These are phyloP conservation scores for Ampelocalamus luodianensis DNA, from an alignment of 176 grass and related monocot genomes.

Conservation along the genomic window DNA sequence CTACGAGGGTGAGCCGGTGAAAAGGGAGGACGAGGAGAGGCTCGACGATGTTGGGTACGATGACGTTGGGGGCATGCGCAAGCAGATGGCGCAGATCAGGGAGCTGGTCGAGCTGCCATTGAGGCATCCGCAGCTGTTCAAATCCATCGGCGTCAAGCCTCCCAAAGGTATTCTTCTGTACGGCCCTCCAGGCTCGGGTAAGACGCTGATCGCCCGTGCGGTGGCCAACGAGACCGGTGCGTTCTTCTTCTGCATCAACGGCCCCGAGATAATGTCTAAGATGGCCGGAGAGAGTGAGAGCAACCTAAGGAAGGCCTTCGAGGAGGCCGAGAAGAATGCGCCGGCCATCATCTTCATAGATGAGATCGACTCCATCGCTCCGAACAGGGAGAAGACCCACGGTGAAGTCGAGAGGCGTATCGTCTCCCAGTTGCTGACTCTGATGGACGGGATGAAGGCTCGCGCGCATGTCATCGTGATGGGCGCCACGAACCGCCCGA, in stretches of 20 bases:
- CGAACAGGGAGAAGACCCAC: conserved; percentile 64
- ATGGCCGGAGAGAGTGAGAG: conserved; percentile 67
- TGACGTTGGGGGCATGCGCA: conserved; percentile 72
- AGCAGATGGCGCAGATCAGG: conserved; percentile 41
- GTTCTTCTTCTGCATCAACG: conserved; percentile 66
- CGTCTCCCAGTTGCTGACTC: conserved; percentile 62
- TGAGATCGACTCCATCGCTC: conserved; percentile 62
- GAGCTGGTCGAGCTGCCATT: conserved; percentile 66
- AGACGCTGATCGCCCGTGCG: conserved; percentile 59
- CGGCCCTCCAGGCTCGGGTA: conserved; percentile 60
- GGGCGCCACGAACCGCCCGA: conserved; percentile 64
- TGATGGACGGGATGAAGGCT: conserved; percentile 67
- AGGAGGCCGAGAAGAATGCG: conserved; percentile 75
- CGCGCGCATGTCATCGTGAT: conserved; percentile 71
- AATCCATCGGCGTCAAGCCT: conserved; percentile 67
- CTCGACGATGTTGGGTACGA: conserved; percentile 65
- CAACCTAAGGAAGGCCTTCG: conserved; percentile 66
- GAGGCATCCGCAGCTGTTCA: conserved; percentile 68
- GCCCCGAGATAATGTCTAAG: conserved; percentile 73
- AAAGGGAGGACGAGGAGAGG: conserved; percentile 64
- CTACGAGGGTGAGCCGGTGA: conserved; percentile 56
- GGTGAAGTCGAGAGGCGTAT: conserved; percentile 66
- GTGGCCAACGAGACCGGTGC: conserved; percentile 68
- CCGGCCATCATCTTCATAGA: conserved; percentile 72
- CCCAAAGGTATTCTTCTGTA: conserved; percentile 64